Base-by-base conservation (phyloP, 345 rosid genomes). In the Populus tremula region DNA sequence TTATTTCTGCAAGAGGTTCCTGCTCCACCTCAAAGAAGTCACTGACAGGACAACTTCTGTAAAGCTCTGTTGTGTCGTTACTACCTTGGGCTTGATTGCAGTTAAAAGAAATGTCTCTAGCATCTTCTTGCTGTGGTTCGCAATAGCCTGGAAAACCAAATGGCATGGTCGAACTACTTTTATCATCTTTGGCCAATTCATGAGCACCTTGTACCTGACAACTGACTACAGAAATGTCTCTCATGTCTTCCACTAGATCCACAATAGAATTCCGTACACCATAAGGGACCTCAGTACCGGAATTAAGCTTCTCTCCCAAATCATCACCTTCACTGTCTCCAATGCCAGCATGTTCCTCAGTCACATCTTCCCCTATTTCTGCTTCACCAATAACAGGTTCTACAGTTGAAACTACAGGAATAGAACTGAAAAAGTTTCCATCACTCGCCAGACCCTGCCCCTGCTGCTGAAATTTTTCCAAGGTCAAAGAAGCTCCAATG, bases 1-100 rank as follows among this genome's bases (percentile, higher is more conserved):
- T 69, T 74, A 84, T 82, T 68, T 79, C 81, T 50, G 39, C 84
- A 50, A 73, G 75, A 71, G 88, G 88, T 53, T 87, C 77, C 43
- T 75, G 85, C 80, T 83, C 87, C 80, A 74, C 77, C 68, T 84
- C 89, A 70, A 87, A 81, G 70, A 83, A 72, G 50, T 85, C 85
- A 36, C 82, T 81, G 41, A 82, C 29, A 20, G 87, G 74, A 80
- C 82, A 81, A 79, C 80, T 80, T 18, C 87, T 81, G 41, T 82
- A 84, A 80, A 71, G 77, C 65, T 80, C 82, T 61, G 74, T 77
- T 73, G 72, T 80, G 59, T 83, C 85, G 81, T 84, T 79, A 78
- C 75, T 74, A 79, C 68, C 86, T 76, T 65, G 70, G 67, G 77
- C 84, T 49, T 80, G 78, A 76, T 76, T 85, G 77, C 70, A 76